Conservation (phyloP, 73 alveolate genomes). For the Paramecium sonneborni region DNA sequence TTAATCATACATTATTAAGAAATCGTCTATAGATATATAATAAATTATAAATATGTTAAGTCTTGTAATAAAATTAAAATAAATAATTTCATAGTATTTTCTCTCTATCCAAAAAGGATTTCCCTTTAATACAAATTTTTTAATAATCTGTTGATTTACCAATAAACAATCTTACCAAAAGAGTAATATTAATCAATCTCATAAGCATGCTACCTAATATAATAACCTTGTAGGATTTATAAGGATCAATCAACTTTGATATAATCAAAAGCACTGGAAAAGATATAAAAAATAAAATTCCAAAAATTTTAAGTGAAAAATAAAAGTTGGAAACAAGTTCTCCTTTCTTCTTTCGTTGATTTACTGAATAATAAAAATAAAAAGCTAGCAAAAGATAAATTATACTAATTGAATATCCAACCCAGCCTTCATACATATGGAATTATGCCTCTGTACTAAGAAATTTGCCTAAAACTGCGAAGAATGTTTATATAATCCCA, state of each 20-base stretch:
- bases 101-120: conserved; percentile 20
- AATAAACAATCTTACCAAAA: background rate
- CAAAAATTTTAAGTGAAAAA: background rate
- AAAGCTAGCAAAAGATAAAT: background rate
- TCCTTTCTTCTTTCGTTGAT: background rate
- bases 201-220: background rate
- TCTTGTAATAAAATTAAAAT: background rate
- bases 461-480: background rate
- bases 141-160: background rate
- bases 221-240: background rate
- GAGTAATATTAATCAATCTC: background rate
- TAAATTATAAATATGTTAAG: background rate
- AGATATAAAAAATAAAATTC: background rate
- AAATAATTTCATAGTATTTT: background rate
- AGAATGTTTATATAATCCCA: background rate
- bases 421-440: conserved; percentile 18
- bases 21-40: background rate
- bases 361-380: background rate
- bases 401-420: background rate
- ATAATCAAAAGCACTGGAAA: background rate
- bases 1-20: background rate
- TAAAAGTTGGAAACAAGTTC: background rate
- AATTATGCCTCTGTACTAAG: background rate
- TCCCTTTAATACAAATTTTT: background rate
- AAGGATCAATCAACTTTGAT: background rate